A percentile compares a stretch with the other conserved stretches of the same genome.
These are phyloP conservation scores for Stylonectria norvegica DNA, from an alignment of 2,329 filamentous ascomycete species.

Conservation along the genomic window DNA sequence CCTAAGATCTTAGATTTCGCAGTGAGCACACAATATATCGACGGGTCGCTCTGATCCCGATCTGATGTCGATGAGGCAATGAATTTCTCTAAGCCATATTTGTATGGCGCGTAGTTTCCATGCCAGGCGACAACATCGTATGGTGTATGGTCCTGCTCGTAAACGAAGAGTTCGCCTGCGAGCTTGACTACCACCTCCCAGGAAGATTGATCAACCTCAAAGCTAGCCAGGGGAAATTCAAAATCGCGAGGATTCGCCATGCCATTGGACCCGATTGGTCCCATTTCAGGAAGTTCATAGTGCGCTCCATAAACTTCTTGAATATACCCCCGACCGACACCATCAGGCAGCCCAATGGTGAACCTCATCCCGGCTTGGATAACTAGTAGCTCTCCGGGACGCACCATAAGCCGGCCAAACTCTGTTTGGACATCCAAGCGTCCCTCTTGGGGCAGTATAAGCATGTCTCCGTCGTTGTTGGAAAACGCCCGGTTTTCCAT, in stretches of 20 bases:
- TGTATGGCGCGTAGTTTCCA: conserved; percentile 73
- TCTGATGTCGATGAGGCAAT: conserved; percentile 33
- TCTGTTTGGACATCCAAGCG: conserved; percentile 72
- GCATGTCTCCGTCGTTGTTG: conserved; percentile 63
- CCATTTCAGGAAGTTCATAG: conserved; percentile 66
- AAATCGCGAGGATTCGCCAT: conserved; percentile 72
- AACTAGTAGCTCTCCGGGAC: conserved; percentile 71
- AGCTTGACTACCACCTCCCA: conserved; percentile 57
- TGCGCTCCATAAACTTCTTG: conserved; percentile 69
- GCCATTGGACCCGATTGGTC: conserved; percentile 67
- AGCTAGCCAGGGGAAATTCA: conserved; percentile 64
- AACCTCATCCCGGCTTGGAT: conserved; percentile 70
- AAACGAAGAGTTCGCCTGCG: conserved; percentile 61
- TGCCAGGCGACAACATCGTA: conserved; percentile 79
- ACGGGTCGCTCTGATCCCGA: conserved; percentile 50
- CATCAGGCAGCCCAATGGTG: conserved; percentile 59
- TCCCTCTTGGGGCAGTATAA: conserved; percentile 73
- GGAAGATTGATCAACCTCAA: conserved; percentile 44
- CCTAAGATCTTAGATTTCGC: conserved; percentile 11
- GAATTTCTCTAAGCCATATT: conserved; percentile 74
- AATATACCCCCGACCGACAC: conserved; percentile 66
- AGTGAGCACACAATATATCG: conserved; percentile 44
- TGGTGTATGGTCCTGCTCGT: conserved; percentile 63
- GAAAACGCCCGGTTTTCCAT: conserved; percentile 46
- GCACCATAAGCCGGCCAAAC: conserved; percentile 65